Conservation (phyloP, 805 yeast species). For the Metschnikowia anglica region DNA sequence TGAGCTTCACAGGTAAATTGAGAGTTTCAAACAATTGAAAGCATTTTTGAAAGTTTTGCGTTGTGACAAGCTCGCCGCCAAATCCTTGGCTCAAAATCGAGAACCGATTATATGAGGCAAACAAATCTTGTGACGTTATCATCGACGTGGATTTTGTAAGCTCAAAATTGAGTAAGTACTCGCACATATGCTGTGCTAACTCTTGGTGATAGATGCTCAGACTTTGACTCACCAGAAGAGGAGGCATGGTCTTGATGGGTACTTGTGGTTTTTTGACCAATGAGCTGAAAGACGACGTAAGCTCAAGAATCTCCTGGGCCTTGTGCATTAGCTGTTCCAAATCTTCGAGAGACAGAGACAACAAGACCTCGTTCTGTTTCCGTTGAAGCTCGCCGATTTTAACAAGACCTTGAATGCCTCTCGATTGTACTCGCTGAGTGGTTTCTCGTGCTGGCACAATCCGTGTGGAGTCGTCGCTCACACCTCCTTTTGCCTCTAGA, state of each 20-base stretch:
- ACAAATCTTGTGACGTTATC: conserved; percentile 42
- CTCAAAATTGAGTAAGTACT: conserved; percentile 48
- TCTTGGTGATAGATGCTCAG: conserved; percentile 55
- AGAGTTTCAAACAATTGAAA: conserved; percentile 55
- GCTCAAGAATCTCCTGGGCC: conserved; percentile 65
- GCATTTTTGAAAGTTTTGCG: conserved; percentile 65
- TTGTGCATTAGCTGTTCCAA: conserved; percentile 73
- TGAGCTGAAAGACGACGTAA: conserved; percentile 28
- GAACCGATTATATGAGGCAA: conserved; percentile 42
- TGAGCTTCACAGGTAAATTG: conserved; percentile 53
- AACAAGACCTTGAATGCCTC: conserved; percentile 74
- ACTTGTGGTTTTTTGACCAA: conserved; percentile 11
- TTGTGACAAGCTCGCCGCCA: conserved; percentile 65
- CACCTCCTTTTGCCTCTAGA: conserved; percentile 30
- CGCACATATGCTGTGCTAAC: conserved; percentile 75
- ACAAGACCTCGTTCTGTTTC: conserved; percentile 55
- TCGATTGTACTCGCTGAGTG: conserved; percentile 14
- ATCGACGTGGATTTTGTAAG: conserved; percentile 35
- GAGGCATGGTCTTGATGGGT: conserved; percentile 18
- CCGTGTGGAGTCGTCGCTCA: conserved; percentile 23
- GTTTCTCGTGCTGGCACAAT: conserved; percentile 25
- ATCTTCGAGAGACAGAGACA: conserved; percentile 72
- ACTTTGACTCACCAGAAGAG: conserved; percentile 36
- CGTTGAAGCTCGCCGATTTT: conserved; percentile 53
- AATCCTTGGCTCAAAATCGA: conserved; percentile 38